phyloP scores from a whole-genome alignment of 1,284 basidiomycete genomes.

The Austroboletus niveus region DNA sequence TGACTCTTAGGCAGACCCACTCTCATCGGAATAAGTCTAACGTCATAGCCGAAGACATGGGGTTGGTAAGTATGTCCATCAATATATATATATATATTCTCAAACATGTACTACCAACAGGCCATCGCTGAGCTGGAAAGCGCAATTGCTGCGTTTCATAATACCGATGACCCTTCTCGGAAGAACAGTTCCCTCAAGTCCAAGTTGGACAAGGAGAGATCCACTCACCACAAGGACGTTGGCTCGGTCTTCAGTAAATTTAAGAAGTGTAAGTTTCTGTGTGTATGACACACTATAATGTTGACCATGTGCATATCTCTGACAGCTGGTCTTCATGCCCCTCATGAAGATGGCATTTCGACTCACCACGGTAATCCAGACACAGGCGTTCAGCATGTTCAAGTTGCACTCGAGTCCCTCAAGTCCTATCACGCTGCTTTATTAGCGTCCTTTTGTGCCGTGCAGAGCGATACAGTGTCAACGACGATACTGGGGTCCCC shows the following conservation, averaged over 20 bases:
- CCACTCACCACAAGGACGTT: constrained; percentile 40
- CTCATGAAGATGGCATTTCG: constrained; percentile 26
- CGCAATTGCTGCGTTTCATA: constrained; percentile 36
- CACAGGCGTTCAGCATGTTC: constrained; percentile 39
- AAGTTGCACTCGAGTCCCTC: constrained; percentile 48
- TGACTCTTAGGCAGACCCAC: constrained; percentile 38
- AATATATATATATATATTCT: neutral
- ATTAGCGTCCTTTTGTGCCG: constrained; percentile 42
- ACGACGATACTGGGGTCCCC: constrained; percentile 39
- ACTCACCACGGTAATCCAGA: constrained; percentile 17
- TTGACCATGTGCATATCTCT: neutral
- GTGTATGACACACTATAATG: neutral
- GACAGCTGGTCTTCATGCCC: constrained; percentile 19
- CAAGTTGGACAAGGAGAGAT: constrained; percentile 49
- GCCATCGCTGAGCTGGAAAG: constrained; percentile 44
- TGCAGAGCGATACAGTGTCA: constrained; percentile 38
- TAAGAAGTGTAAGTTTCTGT: constrained; percentile 46
- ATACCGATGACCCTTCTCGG: constrained; percentile 28
- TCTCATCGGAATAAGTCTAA: constrained; percentile 46
- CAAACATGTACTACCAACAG: constrained; percentile 25
- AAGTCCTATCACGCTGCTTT: constrained; percentile 59
- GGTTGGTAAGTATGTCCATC: constrained; percentile 41
- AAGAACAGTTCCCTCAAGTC: constrained; percentile 35
- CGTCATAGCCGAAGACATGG: constrained; percentile 60
- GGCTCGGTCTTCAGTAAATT: constrained; percentile 51